phyloP scores from a whole-genome alignment of 805 yeast genomes.

The Komagataella populi region DNA sequence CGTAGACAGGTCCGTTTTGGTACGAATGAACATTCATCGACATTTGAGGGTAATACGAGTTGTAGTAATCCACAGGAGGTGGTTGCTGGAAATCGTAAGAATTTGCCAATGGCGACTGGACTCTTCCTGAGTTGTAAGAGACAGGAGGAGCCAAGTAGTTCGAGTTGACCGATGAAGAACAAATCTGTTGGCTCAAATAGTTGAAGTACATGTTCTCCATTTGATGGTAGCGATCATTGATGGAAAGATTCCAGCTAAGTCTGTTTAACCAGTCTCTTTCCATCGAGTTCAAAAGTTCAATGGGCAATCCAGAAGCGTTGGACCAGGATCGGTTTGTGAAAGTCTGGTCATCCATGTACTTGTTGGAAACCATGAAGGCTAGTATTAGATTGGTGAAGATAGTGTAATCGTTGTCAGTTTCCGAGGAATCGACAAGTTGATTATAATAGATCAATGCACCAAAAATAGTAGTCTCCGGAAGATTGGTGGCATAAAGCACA shows the following conservation, averaged over 20 bases:
- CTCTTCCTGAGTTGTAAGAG: background rate
- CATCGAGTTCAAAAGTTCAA: conserved; percentile 42
- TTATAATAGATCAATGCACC: conserved; percentile 71
- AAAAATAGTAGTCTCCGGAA: conserved; percentile 72
- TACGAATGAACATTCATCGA: background rate
- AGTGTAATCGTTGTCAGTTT: conserved; percentile 18
- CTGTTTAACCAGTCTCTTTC: conserved; percentile 41
- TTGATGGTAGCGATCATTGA: background rate
- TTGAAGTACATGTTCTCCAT: background rate
- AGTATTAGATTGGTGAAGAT: conserved; percentile 47
- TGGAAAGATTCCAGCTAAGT: conserved; percentile 17
- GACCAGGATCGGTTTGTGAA: conserved; percentile 93
- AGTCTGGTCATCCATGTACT: conserved; percentile 92
- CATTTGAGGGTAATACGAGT: background rate
- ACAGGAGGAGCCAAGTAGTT: background rate
- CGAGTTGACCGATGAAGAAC: background rate
- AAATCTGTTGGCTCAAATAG: background rate
- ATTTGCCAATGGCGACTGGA: background rate
- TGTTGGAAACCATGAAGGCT: conserved; percentile 75
- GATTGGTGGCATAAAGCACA: conserved; percentile 75
- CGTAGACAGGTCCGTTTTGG: background rate
- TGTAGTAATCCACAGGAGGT: background rate
- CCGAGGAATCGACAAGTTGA: conserved; percentile 23
- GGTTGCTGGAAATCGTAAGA: background rate
- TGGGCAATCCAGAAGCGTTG: conserved; percentile 78